These are phyloP conservation scores for Ophiostoma fasciatum DNA, from an alignment of 2,329 filamentous ascomycete species.

Conservation along the genomic window DNA sequence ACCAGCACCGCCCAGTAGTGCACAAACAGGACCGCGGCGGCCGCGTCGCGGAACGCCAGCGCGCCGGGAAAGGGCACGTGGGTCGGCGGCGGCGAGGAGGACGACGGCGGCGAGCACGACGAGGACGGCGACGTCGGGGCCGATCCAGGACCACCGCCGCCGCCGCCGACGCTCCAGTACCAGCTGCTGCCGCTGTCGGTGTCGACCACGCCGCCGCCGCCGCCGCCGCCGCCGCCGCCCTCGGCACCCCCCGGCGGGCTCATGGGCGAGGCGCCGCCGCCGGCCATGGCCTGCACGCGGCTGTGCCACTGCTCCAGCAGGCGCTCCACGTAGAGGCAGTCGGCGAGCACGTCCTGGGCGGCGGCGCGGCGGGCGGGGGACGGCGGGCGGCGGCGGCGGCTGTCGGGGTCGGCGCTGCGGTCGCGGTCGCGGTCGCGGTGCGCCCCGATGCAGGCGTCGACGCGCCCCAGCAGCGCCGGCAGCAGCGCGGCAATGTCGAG, in stretches of 20 bases:
- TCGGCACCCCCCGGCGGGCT: neutral
- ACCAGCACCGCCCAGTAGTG: slow-evolving; percentile 40
- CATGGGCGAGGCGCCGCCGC: slow-evolving; percentile 6
- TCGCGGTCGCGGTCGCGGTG: slow-evolving; percentile 19
- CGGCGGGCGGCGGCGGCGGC: no score
- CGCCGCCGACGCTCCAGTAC: slow-evolving; percentile 26
- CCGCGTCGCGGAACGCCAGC: slow-evolving; percentile 29
- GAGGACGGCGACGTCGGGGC: slow-evolving; percentile 15
- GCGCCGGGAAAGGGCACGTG: slow-evolving; percentile 29
- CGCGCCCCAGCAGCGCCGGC: slow-evolving; percentile 30
- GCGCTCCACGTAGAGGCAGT: slow-evolving; percentile 31
- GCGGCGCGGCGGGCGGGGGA: slow-evolving; percentile 27
- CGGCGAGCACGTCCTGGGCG: slow-evolving; percentile 32
- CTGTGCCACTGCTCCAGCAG: slow-evolving; percentile 34
- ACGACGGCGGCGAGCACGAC: slow-evolving; percentile 13
- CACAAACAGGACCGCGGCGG: slow-evolving; percentile 31
- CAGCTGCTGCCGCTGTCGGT: neutral
- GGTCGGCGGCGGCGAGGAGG: no score
- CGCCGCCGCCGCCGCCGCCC: neutral
- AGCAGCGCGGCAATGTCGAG: slow-evolving; percentile 35
- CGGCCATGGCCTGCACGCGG: slow-evolving; percentile 14
- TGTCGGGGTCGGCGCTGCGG: no score
- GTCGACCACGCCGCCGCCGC: slow-evolving; percentile 7
- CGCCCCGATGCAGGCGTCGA: slow-evolving; percentile 19
- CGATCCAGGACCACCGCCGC: no score